Evolutionary conservation across 2,329 filamentous ascomycete genomes (phyloP), one percentile per base, ranked within the genome.

Genomic region (Fusarium setosum): DNA sequence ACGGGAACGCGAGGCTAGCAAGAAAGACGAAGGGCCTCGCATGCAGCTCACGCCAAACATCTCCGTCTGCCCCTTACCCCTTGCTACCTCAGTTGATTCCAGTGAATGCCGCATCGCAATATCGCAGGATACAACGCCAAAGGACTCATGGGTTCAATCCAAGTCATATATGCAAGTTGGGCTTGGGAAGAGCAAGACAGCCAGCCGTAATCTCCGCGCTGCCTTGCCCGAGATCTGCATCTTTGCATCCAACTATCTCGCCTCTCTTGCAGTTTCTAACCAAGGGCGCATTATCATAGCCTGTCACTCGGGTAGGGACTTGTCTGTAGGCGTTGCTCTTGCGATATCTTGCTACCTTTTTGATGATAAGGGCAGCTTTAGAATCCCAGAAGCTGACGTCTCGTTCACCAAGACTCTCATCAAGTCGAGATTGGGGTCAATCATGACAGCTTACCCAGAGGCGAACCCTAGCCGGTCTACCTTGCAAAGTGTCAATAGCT

Each of bases 401-500:
- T 70, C 67, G 8, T 80, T 95, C 45, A 90, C 88, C 74, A 98
- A 99, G 78, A 82, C 84, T 9, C 83, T 91, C 48, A 94, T 98
- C 74, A 90, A 92, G 69, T 87, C 89, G 69, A 86, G 90, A 51
- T 82, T 98, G 29, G 90, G 91, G n/a, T 91, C 90, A 82, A 92
- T 98, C 69, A 92, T 95, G 77, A 90, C 89, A 6, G 88, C 87
- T 0, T 90, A 91, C 74, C 91, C 94, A 1, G 89, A 91, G 68
- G 91, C 90, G 3, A 97, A 96, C 74, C 94, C 95, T 0, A 94
- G 90, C 63, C 84, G 96, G 32, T 86, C 92, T 20, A 97, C 94
- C 0, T 80, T 98, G 34, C 94, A 97, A 77, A 95, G 93, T 68
- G 91, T 98, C 6, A 97, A 98, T 77, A 92, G 92, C 55, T 97